Base-by-base conservation (phyloP, 1,139 yeast species). In the Blastobotrys arbuscula region DNA sequence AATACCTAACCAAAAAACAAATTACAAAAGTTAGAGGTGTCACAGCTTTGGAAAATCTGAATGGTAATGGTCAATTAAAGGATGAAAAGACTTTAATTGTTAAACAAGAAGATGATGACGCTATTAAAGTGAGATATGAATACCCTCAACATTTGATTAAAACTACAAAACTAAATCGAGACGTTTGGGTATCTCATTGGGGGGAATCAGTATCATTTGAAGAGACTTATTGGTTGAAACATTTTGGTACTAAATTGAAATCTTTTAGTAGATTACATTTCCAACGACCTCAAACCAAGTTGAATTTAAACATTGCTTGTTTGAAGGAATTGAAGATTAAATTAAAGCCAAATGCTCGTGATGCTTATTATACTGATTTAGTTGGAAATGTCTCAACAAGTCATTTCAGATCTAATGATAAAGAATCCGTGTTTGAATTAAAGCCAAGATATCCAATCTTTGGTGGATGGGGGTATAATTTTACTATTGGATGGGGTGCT, bases 381-480 rank as follows among this genome's bases (percentile, higher is more conserved):
- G 96, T 92, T 26, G 98, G 98, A 23, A 86, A 87, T 69, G 96
- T 92, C n/a, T 82, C 96, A 8, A 86, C 97, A 5, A 84, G 86
- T 51, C 73, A 74, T 53, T 69, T 76, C 38, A 60, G 75, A 15
- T 47, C 59, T 15, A 53, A 53, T 28, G 61, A 61, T 2, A 69
- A 75, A 49, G 77, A 74, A 53, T 57, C 69, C 5, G 39, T 55
- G 18, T 69, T 88, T 50, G 72, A 82, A 39, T 66, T 92, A 55
- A 80, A 77, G 61, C 98, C 98, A 49, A 77, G 99, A 64, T 92
- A 75, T 72, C 99, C 99, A 12, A 62, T 92, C 8, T 86, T 88
- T 69, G 99, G 98, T 44, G 95, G 90, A 38, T 92, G 99, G 99
- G 78, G 82, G 60, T 92, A 89, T 69, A 89, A 92, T 69, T 92